phyloP scores from a whole-genome alignment of 495 filamentous ascomycete genomes.

The Penicillium pancosmium region DNA sequence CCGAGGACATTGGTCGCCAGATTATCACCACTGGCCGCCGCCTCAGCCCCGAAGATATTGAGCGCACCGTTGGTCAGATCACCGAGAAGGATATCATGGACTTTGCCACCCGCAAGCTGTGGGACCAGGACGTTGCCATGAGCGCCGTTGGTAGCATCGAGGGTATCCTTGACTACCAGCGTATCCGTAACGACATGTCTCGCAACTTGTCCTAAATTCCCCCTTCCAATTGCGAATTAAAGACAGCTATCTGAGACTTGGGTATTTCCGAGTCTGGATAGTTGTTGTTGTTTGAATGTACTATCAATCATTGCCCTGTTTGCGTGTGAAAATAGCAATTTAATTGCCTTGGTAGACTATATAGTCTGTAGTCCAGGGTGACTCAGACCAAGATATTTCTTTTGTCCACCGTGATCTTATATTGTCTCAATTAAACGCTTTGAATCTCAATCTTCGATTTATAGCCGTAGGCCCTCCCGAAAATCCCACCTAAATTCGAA shows the following conservation, averaged over 20 bases:
- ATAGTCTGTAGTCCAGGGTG: slow-evolving; percentile 28
- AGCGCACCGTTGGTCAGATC: slow-evolving; percentile 81
- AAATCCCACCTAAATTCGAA: too few relatives aligned
- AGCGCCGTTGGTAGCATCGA: slow-evolving; percentile 91
- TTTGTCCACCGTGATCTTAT: slow-evolving; percentile 22
- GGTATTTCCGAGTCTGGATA: slow-evolving; percentile 10
- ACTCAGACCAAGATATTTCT: slow-evolving; percentile 31
- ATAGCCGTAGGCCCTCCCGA: too few relatives aligned
- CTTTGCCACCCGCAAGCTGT: slow-evolving; percentile 87
- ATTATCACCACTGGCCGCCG: slow-evolving; percentile 95
- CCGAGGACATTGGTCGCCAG: slow-evolving; percentile 98
- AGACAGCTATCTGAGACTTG: slow-evolving; percentile 20
- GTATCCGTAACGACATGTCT: slow-evolving; percentile 87
- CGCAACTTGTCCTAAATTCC: slow-evolving; percentile 63
- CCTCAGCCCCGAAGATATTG: slow-evolving; percentile 89
- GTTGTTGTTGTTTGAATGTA: slow-evolving; percentile 37
- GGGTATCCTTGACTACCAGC: slow-evolving; percentile 85
- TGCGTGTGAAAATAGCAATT: slow-evolving; percentile 42
- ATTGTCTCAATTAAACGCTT: slow-evolving; percentile 6
- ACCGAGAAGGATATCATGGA: slow-evolving; percentile 97
- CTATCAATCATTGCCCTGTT: slow-evolving; percentile 42
- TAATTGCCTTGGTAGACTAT: slow-evolving; percentile 42
- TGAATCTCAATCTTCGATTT: background rate
- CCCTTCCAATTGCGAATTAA: slow-evolving; percentile 26
- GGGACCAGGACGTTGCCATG: slow-evolving; percentile 96